Base-by-base conservation (phyloP, 345 rosid genomes). In the Dimocarpus longan region DNA sequence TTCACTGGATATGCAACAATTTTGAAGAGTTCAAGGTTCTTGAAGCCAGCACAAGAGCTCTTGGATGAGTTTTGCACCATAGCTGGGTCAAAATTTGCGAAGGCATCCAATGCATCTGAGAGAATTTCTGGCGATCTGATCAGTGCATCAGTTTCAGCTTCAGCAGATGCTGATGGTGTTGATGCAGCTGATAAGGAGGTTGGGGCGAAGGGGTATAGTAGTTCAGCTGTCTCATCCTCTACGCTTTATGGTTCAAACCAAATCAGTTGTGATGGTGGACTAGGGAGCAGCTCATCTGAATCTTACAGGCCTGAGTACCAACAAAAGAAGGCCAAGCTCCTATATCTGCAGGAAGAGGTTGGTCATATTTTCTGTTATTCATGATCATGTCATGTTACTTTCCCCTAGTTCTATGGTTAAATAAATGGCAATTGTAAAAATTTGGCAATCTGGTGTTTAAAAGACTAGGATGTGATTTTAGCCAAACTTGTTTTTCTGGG, bases 1-100 rank as follows among this genome's bases (percentile, higher is more conserved):
- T 92, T 92, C 79, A 92, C 92, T 0, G 96, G 96, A 22, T 92
- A 90, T 68, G 92, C 96, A 16, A 82, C 90, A 5, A 87, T 92
- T 73, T 81, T 92, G 21, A 90, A 89, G 81, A 84, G 86, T 68
- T 92, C 93, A 4, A 86, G 81, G 48, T 92, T 90, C 81, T 80
- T 90, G 81, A 89, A 76, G 79, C 89, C 90, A 3, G 88, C 93
- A 5, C 90, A 87, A 66, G 84, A 87, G 18, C 75, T 90, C 9
- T 24, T 92, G 77, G 87, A 88, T 66, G 89, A 87, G 32, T 82
- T 87, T 54, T 92, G 88, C 46, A 39, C 62, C 16, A 11, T 68
- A 16, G 50, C 71, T 13, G 71, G 82, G 65, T 56, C 82, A 0
- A 85, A 76, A 69, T 18, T 76, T 8, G 74, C 43, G 13, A 79